Percentiles rank a stretch among this genome's conserved stretches.
phyloP scores from a whole-genome alignment of 345 rosid genomes.

The Laguncularia racemosa region DNA sequence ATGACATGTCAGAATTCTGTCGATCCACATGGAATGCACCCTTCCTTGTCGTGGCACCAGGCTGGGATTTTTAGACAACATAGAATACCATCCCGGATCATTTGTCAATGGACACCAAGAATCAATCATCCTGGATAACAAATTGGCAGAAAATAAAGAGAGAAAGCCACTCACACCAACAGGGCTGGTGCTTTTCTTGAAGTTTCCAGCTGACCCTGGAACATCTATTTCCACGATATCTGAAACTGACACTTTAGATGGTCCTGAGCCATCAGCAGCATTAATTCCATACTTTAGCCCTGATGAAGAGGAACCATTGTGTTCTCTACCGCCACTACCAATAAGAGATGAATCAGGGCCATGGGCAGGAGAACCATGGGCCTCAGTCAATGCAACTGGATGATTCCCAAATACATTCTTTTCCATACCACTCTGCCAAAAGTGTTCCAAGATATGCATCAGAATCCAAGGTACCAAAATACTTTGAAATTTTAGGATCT shows the following conservation, averaged over 20 bases:
- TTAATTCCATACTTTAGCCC: conserved; percentile 31
- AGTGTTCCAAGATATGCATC: neutral
- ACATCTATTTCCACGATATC: conserved; percentile 90
- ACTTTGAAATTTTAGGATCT: too few relatives aligned
- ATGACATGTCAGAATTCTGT: conserved; percentile 69
- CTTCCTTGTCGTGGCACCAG: conserved; percentile 84
- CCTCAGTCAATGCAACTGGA: conserved; percentile 44
- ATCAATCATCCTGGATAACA: neutral
- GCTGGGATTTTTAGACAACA: conserved; percentile 27
- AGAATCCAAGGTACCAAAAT: too few relatives aligned
- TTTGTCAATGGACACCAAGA: neutral
- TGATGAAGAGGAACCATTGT: conserved; percentile 29
- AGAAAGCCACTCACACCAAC: conserved; percentile 51
- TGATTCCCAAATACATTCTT: conserved; percentile 82
- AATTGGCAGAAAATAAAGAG: neutral
- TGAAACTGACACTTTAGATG: conserved; percentile 41
- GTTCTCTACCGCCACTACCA: conserved; percentile 19
- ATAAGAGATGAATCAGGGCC: conserved; percentile 58
- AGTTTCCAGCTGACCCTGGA: conserved; percentile 63
- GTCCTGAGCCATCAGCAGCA: conserved; percentile 27
- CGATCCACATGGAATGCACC: conserved; percentile 56
- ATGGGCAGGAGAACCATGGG: conserved; percentile 62
- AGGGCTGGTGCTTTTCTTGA: conserved; percentile 65
- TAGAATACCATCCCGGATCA: neutral
- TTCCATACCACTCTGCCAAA: conserved; percentile 74